Conservation (phyloP, 192 early-diverging fungal genomes). For the Coemansia sp. region DNA sequence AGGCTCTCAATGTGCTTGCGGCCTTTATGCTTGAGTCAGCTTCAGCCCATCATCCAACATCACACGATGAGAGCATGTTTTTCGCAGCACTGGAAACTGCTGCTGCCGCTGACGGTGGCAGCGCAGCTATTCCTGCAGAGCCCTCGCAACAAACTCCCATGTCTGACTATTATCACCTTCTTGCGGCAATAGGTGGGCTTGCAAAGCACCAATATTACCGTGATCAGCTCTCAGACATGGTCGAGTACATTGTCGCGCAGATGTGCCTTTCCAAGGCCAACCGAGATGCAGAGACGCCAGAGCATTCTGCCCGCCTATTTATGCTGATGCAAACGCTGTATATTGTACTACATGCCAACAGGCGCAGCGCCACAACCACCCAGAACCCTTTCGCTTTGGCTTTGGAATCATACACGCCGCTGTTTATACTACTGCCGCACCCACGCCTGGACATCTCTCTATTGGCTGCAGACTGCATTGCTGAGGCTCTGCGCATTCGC, state of each 20-base stretch:
- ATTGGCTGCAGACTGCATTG: constrained; percentile 44
- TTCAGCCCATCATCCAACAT: not conserved
- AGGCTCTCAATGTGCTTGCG: constrained; percentile 49
- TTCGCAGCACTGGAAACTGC: constrained; percentile 14
- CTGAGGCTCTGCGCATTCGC: constrained; percentile 29
- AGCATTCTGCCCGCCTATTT: not conserved
- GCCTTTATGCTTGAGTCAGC: constrained; percentile 39
- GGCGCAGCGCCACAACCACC: not conserved
- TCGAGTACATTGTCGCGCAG: constrained; percentile 31
- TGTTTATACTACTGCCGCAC: constrained; percentile 39
- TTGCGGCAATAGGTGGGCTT: constrained; percentile 49
- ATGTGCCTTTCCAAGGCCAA: constrained; percentile 17
- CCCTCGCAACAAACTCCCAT: constrained; percentile 3
- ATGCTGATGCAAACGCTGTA: constrained; percentile 31
- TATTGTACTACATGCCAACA: constrained; percentile 17
- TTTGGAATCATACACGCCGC: constrained; percentile 25
- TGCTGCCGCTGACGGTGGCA: not conserved
- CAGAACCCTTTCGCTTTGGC: constrained; percentile 13
- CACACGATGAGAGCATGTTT: constrained; percentile 24
- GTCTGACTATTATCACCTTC: constrained; percentile 39
- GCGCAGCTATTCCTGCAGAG: not conserved
- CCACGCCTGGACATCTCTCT: constrained; percentile 12
- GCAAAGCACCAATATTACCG: constrained; percentile 53
- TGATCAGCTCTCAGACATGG: constrained; percentile 47
- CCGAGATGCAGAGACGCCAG: not conserved